Evolutionary conservation across 2,329 filamentous ascomycete species (phyloP), one percentile per base, ranked within the genome.

Genomic region (Penicillium decumbens): DNA sequence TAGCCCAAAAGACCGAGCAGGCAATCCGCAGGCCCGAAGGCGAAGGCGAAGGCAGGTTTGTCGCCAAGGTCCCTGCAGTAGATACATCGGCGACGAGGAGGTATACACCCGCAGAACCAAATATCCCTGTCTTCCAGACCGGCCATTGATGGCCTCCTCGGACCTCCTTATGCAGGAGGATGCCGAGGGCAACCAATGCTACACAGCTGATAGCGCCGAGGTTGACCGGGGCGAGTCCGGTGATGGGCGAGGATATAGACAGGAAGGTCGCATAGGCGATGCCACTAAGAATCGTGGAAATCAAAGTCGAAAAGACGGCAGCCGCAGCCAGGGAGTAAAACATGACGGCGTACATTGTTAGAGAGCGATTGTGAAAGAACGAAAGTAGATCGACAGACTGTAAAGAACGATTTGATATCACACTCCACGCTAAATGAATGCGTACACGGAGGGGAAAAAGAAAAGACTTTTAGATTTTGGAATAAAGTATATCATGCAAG

Each of bases 1-100:
- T 43, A 3, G 59, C 58, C 66, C 67, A 71, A 32, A 68, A 51
- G 8, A 67, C 61, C 46, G 71, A 70, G 37, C 74, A 70, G 18
- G 64, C 64, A 28, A 68, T 58, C 33, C 72, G 59, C 13, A 65
- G 43, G 38, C 28, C 41, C 9, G 13, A 40, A 24, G 5, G 18
- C 18, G 3, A 47, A 47, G 51, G 9, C 18, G 3, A 47, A 47
- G 51, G 9, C 18, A 37, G 18, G 41, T 57, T 59, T 47, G 51
- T 59, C 33, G 59, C 56, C 45, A 66, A 63, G 24, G 55, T 58
- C 12, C 63, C 69, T 20, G 66, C 66, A 25, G 56, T 61, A 20
- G 57, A 51, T 0, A 52, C 60, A 6, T 62, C 58, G 8, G 62
- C 57, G 30, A 66, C 46, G 8, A 61, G 51, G 23, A 67, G 54